Base-by-base conservation (phyloP, 2,329 filamentous ascomycete species). In the Fusarium sp. region DNA sequence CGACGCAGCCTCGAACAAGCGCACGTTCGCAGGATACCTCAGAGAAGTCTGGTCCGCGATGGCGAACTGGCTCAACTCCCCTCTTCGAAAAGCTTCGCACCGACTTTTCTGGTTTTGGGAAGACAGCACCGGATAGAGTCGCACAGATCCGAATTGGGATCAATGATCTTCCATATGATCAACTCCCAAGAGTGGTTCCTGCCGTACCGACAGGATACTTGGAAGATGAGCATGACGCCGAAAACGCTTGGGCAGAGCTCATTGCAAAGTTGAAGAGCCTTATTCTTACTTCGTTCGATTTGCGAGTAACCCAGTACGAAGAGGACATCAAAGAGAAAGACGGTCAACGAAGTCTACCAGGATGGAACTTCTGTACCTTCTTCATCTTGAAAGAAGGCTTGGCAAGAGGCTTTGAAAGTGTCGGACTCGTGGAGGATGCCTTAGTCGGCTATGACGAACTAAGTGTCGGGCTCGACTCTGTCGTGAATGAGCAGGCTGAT, bases 351-450 rank as follows among this genome's bases (percentile, higher is more conserved):
- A 89, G 84, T 32, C 81, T 99, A 19, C 96, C 96, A 0, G 96
- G 96, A 1, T 99, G 96, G 96, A 99, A 99, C 75, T 99, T 99
- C 76, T 98, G 96, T 79, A 99, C 96, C 0, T 99, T 99, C 77
- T 99, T 99, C 77, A 94, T 99, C 17, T 84, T 99, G 10, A 99
- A 99, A 75, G 96, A 99, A 77, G 96, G 96, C 0, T 82, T 99
- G 34, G 95, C 96, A 2, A 87, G 93, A 69, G 96, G 95, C 0
- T 97, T 99, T 70, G 96, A 99, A 77, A 98, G 93, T 75, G 94
- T 98, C 4, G 96, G 96, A 1, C 83, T 99, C 11, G 93, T 97
- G 10, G 96, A 99, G 75, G 96, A 99, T 83, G 95, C 96, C 4
- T 81, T 99, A 38, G 92, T 96, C 6, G 93, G 94, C 15, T 99